Evolutionary conservation across 495 filamentous ascomycete species (phyloP).

Genomic region (Neurospora tetrasperma): DNA sequence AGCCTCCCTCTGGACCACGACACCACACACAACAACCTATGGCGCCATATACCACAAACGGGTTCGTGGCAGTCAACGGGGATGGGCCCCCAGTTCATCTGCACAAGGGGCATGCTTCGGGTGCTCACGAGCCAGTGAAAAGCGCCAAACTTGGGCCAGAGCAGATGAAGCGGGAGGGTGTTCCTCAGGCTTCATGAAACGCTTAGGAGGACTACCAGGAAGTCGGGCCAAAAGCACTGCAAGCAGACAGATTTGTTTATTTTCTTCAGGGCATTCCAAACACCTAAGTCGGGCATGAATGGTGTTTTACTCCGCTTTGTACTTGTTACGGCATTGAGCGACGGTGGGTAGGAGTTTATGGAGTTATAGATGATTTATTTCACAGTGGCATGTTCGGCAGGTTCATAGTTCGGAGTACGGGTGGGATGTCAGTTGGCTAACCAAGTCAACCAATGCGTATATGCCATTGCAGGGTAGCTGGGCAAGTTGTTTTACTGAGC

Average conservation of each 20-base stretch:
- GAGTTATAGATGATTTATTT: neutral
- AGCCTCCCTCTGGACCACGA: constrained; percentile 19
- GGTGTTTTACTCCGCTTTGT: neutral
- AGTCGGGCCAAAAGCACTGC: neutral
- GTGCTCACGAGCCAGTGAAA: constrained; percentile 13
- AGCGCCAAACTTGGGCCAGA: constrained; percentile 12
- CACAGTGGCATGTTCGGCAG: neutral
- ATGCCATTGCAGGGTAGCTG: neutral
- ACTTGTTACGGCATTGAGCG: neutral
- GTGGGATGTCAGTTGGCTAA: neutral
- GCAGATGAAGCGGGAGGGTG: constrained; percentile 16
- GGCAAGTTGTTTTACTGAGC: neutral
- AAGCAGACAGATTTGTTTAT: neutral
- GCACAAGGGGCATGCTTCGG: constrained; percentile 14
- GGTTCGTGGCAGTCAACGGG: constrained; percentile 14
- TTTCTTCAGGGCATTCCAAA: neutral
- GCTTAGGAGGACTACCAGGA: neutral
- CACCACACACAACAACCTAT: constrained; percentile 26
- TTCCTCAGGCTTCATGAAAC: constrained; percentile 18
- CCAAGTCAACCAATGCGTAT: neutral
- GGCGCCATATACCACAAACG: constrained; percentile 16
- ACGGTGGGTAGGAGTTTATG: neutral
- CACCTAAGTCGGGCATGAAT: neutral
- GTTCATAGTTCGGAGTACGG: neutral
- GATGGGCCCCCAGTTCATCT: constrained; percentile 14